A percentile compares a stretch with the other conserved stretches of the same genome.
Conservation (phyloP, 208 protist species). For the Porcisia hertigi region DNA sequence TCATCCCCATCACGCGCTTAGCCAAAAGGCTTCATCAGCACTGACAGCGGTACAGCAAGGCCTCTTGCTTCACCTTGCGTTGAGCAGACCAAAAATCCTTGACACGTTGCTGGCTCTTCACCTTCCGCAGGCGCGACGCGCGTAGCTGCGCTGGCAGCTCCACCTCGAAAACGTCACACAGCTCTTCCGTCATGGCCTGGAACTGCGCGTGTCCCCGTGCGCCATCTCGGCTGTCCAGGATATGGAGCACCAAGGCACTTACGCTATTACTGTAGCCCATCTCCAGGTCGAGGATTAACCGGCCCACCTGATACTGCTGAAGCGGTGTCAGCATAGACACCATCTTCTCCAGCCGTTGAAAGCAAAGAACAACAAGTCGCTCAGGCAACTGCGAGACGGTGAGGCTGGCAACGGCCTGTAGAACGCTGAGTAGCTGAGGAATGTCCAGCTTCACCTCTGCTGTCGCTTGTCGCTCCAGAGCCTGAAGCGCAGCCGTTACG, state of each 20-base stretch:
- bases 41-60: slow-evolving; percentile 2
- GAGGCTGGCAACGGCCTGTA: slow-evolving; percentile 57
- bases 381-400: slow-evolving; percentile 32
- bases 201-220: slow-evolving; percentile 37
- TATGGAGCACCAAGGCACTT: slow-evolving; percentile 56
- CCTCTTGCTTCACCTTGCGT: slow-evolving; percentile 7
- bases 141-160: slow-evolving; percentile 61
- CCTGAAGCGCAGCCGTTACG: slow-evolving; percentile 29
- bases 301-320: slow-evolving; percentile 60
- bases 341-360: slow-evolving; percentile 61
- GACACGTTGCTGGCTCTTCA: slow-evolving; percentile 43
- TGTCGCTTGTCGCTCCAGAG: slow-evolving; percentile 65
- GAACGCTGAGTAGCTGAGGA: slow-evolving; percentile 60
- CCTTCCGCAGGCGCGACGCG: slow-evolving; percentile 48
- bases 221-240: slow-evolving; percentile 77
- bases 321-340: slow-evolving; percentile 39
- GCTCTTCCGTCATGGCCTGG: slow-evolving; percentile 50
- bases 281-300: slow-evolving; percentile 67
- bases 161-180: slow-evolving; percentile 85
- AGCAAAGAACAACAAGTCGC: slow-evolving; percentile 54
- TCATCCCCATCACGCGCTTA: not conserved
- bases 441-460: slow-evolving; percentile 54
- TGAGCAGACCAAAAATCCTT: slow-evolving; percentile 33
- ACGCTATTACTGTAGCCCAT: slow-evolving; percentile 82
- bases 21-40: not conserved